Percentiles rank a stretch among this genome's conserved stretches.
Evolutionary conservation across 257 asterid genomes (phyloP).

Genomic region (Ballota nigra): DNA sequence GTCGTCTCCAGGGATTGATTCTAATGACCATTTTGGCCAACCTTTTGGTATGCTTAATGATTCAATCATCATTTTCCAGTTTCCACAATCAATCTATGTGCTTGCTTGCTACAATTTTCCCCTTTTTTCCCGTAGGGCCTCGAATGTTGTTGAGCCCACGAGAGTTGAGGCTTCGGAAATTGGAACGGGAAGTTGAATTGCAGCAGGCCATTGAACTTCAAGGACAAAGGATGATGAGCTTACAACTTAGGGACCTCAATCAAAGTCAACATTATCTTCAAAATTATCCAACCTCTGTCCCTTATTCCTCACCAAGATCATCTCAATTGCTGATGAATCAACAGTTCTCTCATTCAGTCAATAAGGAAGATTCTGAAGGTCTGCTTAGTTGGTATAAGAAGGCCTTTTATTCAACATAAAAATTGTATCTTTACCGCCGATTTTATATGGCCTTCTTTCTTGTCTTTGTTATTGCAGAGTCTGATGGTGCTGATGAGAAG

Average conservation of each 20-base stretch:
- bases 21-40: slow-evolving; percentile 60
- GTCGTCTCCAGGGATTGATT: slow-evolving; percentile 63
- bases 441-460: too few relatives aligned
- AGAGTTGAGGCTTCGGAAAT: slow-evolving; percentile 61
- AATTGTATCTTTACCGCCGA: background rate
- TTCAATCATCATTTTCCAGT: background rate
- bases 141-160: slow-evolving; percentile 66
- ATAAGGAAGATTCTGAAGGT: slow-evolving; percentile 60
- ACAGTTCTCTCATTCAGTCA: slow-evolving; percentile 33
- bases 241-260: slow-evolving; percentile 66
- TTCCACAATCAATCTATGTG: too few relatives aligned
- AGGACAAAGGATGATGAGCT: slow-evolving; percentile 69
- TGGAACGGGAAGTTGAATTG: slow-evolving; percentile 72
- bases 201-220: slow-evolving; percentile 79
- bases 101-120: too few relatives aligned
- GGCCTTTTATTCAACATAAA: background rate
- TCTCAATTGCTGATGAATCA: slow-evolving; percentile 47
- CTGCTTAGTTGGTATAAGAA: background rate
- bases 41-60: slow-evolving; percentile 62
- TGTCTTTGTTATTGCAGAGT: slow-evolving; percentile 30
- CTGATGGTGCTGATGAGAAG: slow-evolving; percentile 35
- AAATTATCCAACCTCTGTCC: slow-evolving; percentile 40
- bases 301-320: slow-evolving; percentile 45
- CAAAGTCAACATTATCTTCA: slow-evolving; percentile 38
- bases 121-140: slow-evolving; percentile 55